Conservation (phyloP, 1,284 basidiomycete species). For the Flammula alnicola region DNA sequence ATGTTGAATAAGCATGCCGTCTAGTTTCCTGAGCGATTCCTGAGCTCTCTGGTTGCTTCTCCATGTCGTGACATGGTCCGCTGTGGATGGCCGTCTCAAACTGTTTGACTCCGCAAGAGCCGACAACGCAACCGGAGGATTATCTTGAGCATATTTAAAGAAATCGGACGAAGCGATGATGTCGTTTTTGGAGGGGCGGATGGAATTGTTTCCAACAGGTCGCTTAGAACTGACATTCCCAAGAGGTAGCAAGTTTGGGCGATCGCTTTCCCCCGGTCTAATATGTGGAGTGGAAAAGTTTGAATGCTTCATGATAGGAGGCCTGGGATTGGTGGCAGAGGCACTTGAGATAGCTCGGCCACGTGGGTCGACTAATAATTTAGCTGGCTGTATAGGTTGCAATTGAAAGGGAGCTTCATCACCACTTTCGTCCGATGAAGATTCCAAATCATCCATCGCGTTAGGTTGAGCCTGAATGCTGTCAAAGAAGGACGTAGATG, state of each 20-base stretch:
- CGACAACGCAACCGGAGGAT: conserved; percentile 21
- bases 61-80: conserved; percentile 36
- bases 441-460: conserved; percentile 72
- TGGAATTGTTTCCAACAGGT: conserved; percentile 45
- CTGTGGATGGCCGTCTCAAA: conserved; percentile 31
- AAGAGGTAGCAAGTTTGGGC: conserved; percentile 32
- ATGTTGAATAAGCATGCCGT: conserved; percentile 76
- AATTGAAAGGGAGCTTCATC: conserved; percentile 40
- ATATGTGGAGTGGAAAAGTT: conserved; percentile 53
- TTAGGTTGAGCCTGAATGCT: conserved; percentile 69
- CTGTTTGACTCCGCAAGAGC: conserved; percentile 20
- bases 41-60: conserved; percentile 44
- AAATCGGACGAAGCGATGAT: conserved; percentile 46
- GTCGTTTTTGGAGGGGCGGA: conserved; percentile 40
- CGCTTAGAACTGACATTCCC: conserved; percentile 27
- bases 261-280: conserved; percentile 25
- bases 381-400: conserved; percentile 20
- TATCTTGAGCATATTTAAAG: conserved; percentile 41
- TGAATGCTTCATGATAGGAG: conserved; percentile 47
- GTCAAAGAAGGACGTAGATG: conserved; percentile 76
- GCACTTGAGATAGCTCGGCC: conserved; percentile 41
- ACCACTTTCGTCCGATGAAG: conserved; percentile 52
- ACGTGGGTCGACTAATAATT: conserved; percentile 38
- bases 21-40: conserved; percentile 64
- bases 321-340: conserved; percentile 28